phyloP scores from a whole-genome alignment of 805 yeast genomes.

The Saturnispora besseyi region DNA sequence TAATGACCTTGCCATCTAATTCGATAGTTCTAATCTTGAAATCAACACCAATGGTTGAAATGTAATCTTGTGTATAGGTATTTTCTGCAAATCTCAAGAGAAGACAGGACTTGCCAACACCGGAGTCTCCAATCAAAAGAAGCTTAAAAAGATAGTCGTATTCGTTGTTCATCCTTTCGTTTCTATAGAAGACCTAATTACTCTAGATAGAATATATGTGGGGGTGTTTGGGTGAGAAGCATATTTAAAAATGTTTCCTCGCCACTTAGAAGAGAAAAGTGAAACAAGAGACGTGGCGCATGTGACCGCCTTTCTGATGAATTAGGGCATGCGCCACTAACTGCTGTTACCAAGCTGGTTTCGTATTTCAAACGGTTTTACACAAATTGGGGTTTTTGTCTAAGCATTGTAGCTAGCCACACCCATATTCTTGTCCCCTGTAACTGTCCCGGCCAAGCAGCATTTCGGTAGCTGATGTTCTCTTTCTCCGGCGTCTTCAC shows the following conservation, averaged over 20 bases:
- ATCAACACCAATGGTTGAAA: constrained; percentile 96
- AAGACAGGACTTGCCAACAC: constrained; percentile 96
- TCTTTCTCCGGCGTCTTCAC: too few relatives aligned
- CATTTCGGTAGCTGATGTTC: too few relatives aligned
- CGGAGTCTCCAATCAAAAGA: constrained; percentile 94
- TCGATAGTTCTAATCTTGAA: constrained; percentile 85
- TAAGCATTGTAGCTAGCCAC: too few relatives aligned
- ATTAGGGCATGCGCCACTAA: not conserved
- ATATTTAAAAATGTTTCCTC: not conserved
- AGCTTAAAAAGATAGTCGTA: constrained; percentile 97
- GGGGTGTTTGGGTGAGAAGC: not conserved
- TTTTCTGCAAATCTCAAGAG: constrained; percentile 94
- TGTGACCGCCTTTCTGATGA: not conserved
- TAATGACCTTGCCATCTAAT: constrained; percentile 93
- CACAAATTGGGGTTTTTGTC: too few relatives aligned
- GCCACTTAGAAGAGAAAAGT: not conserved
- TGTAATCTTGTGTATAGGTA: constrained; percentile 93
- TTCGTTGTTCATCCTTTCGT: constrained; percentile 63
- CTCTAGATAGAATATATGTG: not conserved
- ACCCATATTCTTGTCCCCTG: too few relatives aligned
- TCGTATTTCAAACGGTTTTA: too few relatives aligned
- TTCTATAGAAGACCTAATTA: not conserved
- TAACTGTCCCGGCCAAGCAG: too few relatives aligned
- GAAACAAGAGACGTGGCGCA: not conserved
- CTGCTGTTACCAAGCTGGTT: not conserved